Conservation (phyloP, 805 yeast species). For the Metschnikowia matae region DNA sequence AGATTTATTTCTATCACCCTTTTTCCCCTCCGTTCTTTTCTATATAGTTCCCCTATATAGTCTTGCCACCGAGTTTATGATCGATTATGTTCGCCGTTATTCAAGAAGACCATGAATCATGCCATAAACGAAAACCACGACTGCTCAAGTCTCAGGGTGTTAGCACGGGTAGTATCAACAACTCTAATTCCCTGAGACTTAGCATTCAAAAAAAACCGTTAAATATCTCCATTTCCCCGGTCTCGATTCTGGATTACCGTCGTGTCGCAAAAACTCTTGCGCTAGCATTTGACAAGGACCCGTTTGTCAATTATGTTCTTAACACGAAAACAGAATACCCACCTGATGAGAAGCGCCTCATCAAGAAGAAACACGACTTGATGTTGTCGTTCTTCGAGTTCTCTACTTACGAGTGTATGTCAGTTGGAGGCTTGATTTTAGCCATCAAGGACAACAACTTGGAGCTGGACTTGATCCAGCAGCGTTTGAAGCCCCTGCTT, state of each 20-base stretch:
- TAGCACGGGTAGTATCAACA: conserved; percentile 18
- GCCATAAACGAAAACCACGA: conserved; percentile 33
- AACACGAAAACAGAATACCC: conserved; percentile 26
- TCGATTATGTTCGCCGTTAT: conserved; percentile 19
- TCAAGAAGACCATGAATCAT: conserved; percentile 34
- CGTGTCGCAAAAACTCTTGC: conserved; percentile 53
- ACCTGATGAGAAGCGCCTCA: conserved; percentile 13
- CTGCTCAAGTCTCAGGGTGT: conserved; percentile 36
- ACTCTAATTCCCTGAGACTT: conserved; percentile 25
- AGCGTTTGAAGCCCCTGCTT: conserved; percentile 23
- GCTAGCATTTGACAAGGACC: conserved; percentile 52
- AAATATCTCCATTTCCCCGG: conserved; percentile 18
- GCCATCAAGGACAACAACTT: conserved; percentile 47
- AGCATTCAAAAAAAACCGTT: conserved; percentile 11
- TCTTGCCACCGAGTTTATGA: conserved; percentile 10
- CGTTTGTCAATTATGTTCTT: conserved; percentile 47
- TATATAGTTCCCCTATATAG: conserved; percentile 3
- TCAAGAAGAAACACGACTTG: conserved; percentile 38
- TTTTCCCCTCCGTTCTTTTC: neutral
- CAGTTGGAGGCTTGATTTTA: conserved; percentile 48
- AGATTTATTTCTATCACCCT: neutral
- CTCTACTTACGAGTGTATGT: conserved; percentile 47
- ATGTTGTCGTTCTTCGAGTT: conserved; percentile 51
- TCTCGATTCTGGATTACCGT: conserved; percentile 39
- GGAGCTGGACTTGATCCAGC: conserved; percentile 28